phyloP scores from a whole-genome alignment of 1,284 basidiomycete genomes.

The Laetiporus sulphureus region DNA sequence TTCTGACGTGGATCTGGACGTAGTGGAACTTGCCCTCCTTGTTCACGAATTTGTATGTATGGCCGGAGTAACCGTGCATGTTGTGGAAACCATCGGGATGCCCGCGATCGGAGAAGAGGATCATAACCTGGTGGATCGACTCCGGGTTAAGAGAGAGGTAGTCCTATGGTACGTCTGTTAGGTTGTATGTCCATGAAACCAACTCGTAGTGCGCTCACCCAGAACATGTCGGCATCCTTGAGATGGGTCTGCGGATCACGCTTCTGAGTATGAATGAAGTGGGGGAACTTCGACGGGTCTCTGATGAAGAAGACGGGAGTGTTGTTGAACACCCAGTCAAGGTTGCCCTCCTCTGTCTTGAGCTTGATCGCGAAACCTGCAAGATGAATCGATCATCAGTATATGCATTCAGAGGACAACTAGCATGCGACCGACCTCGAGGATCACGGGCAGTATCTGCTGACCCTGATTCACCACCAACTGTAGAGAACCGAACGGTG shows the following conservation, averaged over 20 bases:
- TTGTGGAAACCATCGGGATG: conserved; percentile 81
- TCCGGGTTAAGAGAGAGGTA: conserved; percentile 91
- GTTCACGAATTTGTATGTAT: conserved; percentile 89
- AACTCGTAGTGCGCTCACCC: conserved; percentile 39
- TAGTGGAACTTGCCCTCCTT: conserved; percentile 79
- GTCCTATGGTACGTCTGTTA: conserved; percentile 43
- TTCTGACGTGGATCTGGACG: conserved; percentile 74
- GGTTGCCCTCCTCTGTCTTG: conserved; percentile 83
- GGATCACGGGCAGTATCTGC: conserved; percentile 90
- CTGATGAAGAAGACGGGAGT: conserved; percentile 88
- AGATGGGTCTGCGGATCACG: conserved; percentile 85
- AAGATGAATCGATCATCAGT: too few relatives aligned
- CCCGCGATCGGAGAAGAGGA: conserved; percentile 87
- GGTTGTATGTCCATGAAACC: background rate
- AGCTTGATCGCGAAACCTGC: conserved; percentile 83
- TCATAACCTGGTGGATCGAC: conserved; percentile 87
- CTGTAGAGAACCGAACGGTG: conserved; percentile 84
- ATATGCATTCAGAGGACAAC: too few relatives aligned
- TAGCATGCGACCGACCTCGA: conserved; percentile 39
- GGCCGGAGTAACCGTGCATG: conserved; percentile 88
- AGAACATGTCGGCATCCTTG: conserved; percentile 78
- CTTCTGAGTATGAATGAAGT: conserved; percentile 96
- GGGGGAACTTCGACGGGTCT: conserved; percentile 80
- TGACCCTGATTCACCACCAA: conserved; percentile 84
- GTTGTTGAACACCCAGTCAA: conserved; percentile 91